Evolutionary conservation across 1,139 yeast species (phyloP), one percentile per base, ranked within the genome.

Genomic region (Debaryomyces sp.): DNA sequence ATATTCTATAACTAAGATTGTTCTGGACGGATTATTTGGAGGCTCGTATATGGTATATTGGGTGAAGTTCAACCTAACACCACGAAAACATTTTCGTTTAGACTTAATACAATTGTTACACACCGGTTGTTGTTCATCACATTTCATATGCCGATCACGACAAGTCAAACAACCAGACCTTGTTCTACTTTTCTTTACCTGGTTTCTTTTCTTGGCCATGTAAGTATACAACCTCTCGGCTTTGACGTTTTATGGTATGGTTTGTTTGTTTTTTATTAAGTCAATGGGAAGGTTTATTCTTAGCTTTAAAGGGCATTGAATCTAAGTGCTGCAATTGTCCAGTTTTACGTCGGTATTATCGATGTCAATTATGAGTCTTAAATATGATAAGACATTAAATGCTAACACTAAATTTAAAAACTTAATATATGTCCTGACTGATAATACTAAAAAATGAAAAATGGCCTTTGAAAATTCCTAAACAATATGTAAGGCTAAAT

Each of bases 141-240:
- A 75, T 58, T 75, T 75, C 71, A 75, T 73, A 56, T 75, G 80
- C 45, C 80, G 63, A 52, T 75, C 80, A 41, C 80, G 69, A 58
- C 80, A 75, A 10, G 80, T 75, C 45, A 74, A 63, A 56, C 80
- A 75, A 9, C 80, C 80, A 8, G 78, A 73, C 47, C 80, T 63
- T 9, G 80, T 73, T 57, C 77, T 60, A 47, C 69, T 66, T 50
- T 70, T 56, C 46, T 69, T 70, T 32, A 63, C 57, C 42, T 53
- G 49, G 35, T 50, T 49, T 39, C 57, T 51, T 46, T 50, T 56
- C 47, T 52, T 59, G 9, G 57, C 57, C 61, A 57, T 58, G 45
- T 22, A 41, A 29, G 24, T 32, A 17, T 24, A 39, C 22, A 23
- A 26, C 13, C 3, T 44, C 37, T 27, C 29, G 10, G 30, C 18